These are phyloP conservation scores for Coelastrella sp. DNA, from an alignment of 139 green algal species.

Conservation along the genomic window DNA sequence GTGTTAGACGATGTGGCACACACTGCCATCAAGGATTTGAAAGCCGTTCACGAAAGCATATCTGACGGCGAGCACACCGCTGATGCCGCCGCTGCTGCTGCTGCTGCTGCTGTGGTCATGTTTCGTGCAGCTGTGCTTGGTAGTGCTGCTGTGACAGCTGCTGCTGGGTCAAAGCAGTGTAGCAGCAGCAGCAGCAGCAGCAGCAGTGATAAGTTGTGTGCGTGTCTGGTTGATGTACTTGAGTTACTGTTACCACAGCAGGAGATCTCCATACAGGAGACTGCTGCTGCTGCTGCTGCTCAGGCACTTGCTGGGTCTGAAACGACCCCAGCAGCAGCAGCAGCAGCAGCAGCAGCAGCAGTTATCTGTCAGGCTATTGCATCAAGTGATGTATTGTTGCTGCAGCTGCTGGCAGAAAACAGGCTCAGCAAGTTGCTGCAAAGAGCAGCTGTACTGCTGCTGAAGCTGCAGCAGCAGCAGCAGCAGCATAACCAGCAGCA, in stretches of 20 bases:
- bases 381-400: background rate
- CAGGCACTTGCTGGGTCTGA: background rate
- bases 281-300: no score
- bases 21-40: background rate
- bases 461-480: conserved; percentile 14
- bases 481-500: conserved; percentile 3
- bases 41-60: no score
- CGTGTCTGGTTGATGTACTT: no score
- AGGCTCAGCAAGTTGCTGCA: background rate
- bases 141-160: background rate
- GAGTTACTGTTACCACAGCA: no score
- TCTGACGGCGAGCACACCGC: no score
- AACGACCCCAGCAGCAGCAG: background rate
- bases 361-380: background rate
- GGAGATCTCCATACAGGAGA: no score
- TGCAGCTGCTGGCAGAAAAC: background rate
- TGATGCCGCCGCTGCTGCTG: background rate
- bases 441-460: no score
- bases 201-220: background rate
- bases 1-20: background rate
- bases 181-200: background rate
- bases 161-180: background rate
- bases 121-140: background rate
- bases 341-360: conserved; percentile 16
- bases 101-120: background rate